Base-by-base conservation (phyloP, 116 monocot genomes). In the Posidonia oceanica region DNA sequence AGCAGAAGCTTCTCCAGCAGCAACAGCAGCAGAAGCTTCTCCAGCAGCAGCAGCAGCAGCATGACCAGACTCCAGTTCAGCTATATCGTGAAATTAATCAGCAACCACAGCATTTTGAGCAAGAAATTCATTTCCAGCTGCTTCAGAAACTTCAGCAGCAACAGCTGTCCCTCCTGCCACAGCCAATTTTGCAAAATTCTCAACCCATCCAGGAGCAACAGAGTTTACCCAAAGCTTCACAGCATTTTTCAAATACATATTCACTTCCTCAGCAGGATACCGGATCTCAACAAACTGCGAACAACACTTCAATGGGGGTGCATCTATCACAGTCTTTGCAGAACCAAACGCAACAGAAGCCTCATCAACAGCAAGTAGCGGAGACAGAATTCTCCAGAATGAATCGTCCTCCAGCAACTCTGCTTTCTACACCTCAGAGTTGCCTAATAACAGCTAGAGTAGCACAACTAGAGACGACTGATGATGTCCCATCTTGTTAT, bases 401-500 rank as follows among this genome's bases (percentile, higher is more conserved):
- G 21, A 59, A 67, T n/a, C 69, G 59, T 74, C 74, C 71, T 38
- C 21, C 79, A 40, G 52, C 20, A 53, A 91, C 69, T 73, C 54
- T 71, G 51, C 56, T 78, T 44, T 12, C 75, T 21, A 52, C 59
- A 58, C 14, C 15, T 44, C 77, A 75, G 3, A 77, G 74, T 38
- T 71, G 75, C 61, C 65, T 80, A 40, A 20, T 83, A 40, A 59
- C 74, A 59, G 61, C 76, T 78, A 74, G 74, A 51, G 83, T 67
- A 21, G 52, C 72, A 40, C 81, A 80, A 39, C 69, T 83, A 38
- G 79, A 59, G 39, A 53, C 83, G 23, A 80, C 81, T 39, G 83
- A 92, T 69, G 86, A 92, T 70, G 54, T 76, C 53, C 91, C 92
- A 54, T 83, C 85, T 62, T 93, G 82, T 52, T 93, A 84, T 40